A percentile compares a stretch with the other conserved stretches of the same genome.
These are phyloP conservation scores for Scheffersomyces parashehatae DNA, from an alignment of 1,139 yeast genomes.

Conservation along the genomic window DNA sequence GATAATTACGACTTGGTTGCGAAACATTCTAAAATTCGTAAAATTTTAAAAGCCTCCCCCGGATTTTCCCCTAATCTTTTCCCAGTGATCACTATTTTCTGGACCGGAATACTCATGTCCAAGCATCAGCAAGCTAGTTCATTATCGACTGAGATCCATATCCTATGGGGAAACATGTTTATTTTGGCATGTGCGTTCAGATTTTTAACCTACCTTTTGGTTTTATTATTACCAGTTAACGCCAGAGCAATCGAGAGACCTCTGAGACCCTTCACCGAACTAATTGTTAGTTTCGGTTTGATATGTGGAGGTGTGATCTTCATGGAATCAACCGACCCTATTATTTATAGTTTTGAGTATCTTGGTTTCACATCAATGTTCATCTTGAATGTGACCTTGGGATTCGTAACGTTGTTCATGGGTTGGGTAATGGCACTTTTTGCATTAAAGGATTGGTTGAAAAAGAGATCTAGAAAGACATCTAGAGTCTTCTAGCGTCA, in stretches of 20 bases:
- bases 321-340: constrained; percentile 88
- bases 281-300: constrained; percentile 73
- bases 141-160: constrained; percentile 76
- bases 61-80: constrained; percentile 89
- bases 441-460: constrained; percentile 59
- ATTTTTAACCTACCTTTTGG: constrained; percentile 61
- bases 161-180: constrained; percentile 88
- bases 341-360: constrained; percentile 79
- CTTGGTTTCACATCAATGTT: constrained; percentile 89
- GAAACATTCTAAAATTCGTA: constrained; percentile 13
- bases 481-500: not conserved
- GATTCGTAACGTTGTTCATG: constrained; percentile 78
- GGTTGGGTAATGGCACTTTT: constrained; percentile 81
- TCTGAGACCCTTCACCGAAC: constrained; percentile 74
- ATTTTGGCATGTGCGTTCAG: constrained; percentile 79
- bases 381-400: constrained; percentile 81
- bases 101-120: constrained; percentile 98
- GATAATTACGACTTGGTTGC: constrained; percentile 18
- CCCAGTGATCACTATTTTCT: constrained; percentile 88
- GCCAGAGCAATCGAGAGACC: constrained; percentile 41
- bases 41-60: constrained; percentile 53
- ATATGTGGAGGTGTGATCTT: constrained; percentile 88
- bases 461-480: constrained; percentile 3
- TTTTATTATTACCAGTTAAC: constrained; percentile 52
- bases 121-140: constrained; percentile 84